Base-by-base conservation (phyloP, 108 stramenopile genomes). In the Cyclotella cryptica region DNA sequence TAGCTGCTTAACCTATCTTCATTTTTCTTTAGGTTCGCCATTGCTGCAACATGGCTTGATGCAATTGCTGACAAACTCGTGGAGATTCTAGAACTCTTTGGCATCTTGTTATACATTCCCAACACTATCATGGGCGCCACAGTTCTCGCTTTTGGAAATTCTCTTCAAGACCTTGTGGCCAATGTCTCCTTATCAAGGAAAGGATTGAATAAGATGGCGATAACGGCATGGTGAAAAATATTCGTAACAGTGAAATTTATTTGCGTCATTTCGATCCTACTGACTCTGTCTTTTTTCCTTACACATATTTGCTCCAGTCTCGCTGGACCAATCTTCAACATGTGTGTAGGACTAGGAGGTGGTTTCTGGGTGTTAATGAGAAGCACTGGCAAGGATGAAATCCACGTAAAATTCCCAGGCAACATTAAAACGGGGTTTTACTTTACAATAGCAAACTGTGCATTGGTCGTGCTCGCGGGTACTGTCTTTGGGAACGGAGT, bases 321-420 rank as follows among this genome's bases (percentile, higher is more conserved):
- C 79, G 98, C 96, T 9, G 98, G 98, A 14, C 98, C 98, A 42
- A 89, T 97, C 29, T 98, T 99, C 86, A 99, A 99, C 69, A 75
- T 98, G 66, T 84, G 97, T 49, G 73, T 98, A 40, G 93, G 92
- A 52, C 80, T 93, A 11, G 90, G 92, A 13, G 43, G 87, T 49
- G 92, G 93, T 22, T 92, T 96, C 76, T 76, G 80, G 40, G 76
- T 80, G 12, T 71, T 84, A 44, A 54, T 84, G 72, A 74, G 78
- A 42, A 74, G 66, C 52, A 74, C 77, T 13, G 83, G 83, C 12
- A 84, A 69, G 40, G 67, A 74, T 27, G 68, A 74, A 54, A 84
- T 84, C 6, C 71, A 65, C 26, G 77, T 84, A 0, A 64, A 77
- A 21, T 78, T 75, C 30, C 83, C 83, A 13, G 30, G 55, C 10